These are phyloP conservation scores for Hirsutella rhossiliensis DNA, from an alignment of 2,329 filamentous ascomycete genomes.

Conservation along the genomic window DNA sequence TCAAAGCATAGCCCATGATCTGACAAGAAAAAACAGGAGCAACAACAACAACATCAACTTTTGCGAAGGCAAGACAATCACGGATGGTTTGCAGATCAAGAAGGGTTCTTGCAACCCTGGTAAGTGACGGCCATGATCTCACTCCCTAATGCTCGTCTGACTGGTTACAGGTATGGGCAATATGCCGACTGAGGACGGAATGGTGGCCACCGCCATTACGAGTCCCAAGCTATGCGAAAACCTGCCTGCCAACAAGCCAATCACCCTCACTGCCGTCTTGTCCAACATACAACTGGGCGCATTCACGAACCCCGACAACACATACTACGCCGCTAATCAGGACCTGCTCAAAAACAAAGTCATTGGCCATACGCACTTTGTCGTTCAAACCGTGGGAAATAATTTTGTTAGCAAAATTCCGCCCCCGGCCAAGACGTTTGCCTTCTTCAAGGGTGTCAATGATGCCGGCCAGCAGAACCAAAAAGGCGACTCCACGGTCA, in stretches of 20 bases:
- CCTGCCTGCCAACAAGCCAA: conserved; percentile 33
- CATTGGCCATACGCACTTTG: conserved; percentile 49
- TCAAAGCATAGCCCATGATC: not conserved
- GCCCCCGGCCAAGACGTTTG: conserved; percentile 40
- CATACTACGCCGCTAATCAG: conserved; percentile 46
- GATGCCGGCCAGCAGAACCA: conserved; percentile 28
- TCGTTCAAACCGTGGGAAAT: conserved; percentile 42
- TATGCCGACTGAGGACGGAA: conserved; percentile 40
- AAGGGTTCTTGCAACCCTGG: conserved; percentile 52
- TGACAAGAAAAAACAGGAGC: conserved; percentile 22
- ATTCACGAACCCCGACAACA: conserved; percentile 47
- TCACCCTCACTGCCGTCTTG: conserved; percentile 40
- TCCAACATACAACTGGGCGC: conserved; percentile 42
- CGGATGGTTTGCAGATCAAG: conserved; percentile 47
- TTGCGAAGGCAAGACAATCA: conserved; percentile 39
- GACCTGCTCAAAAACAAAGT: conserved; percentile 41
- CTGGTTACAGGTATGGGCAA: conserved; percentile 40
- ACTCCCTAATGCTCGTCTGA: not conserved
- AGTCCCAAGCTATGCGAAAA: conserved; percentile 40
- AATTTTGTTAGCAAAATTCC: conserved; percentile 36
- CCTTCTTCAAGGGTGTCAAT: conserved; percentile 58
- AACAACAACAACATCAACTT: conserved; percentile 53
- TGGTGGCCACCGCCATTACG: conserved; percentile 44
- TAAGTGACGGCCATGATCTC: conserved; percentile 23
- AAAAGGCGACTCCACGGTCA: not conserved